Percentiles rank a stretch among this genome's conserved stretches.
Conservation (phyloP, 106 monocot genomes). For the Iris macrosiphon region DNA sequence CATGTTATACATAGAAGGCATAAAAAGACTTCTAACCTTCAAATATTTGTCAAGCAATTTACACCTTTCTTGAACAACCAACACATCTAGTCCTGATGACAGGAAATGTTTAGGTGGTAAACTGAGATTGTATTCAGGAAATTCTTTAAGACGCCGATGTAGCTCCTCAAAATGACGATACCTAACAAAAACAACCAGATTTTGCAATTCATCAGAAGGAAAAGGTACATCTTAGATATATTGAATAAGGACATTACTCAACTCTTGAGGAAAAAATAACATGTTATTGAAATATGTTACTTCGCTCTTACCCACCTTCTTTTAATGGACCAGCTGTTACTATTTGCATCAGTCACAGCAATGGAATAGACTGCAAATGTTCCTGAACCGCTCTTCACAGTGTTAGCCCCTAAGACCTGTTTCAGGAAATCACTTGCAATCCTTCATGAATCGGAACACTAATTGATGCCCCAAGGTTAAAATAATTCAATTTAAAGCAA, state of each 20-base stretch:
- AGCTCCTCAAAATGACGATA: slow-evolving; percentile 85
- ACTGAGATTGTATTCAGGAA: slow-evolving; percentile 62
- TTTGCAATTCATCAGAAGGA: slow-evolving; percentile 9
- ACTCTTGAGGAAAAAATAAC: background rate
- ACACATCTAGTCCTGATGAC: slow-evolving; percentile 77
- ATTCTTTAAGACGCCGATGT: slow-evolving; percentile 72
- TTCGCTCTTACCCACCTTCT: slow-evolving; percentile 36
- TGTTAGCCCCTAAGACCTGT: slow-evolving; percentile 65
- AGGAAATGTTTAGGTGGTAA: slow-evolving; percentile 92
- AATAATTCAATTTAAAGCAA: too few relatives aligned
- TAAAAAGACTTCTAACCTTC: too few relatives aligned
- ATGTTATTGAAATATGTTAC: background rate
- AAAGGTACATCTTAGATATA: background rate
- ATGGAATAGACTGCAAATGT: slow-evolving; percentile 75
- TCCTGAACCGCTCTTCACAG: slow-evolving; percentile 73
- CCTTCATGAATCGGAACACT: too few relatives aligned
- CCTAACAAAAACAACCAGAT: slow-evolving; percentile 21
- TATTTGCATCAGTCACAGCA: slow-evolving; percentile 65
- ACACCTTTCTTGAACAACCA: slow-evolving; percentile 85
- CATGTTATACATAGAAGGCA: too few relatives aligned
- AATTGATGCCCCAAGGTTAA: too few relatives aligned
- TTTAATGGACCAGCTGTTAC: slow-evolving; percentile 77
- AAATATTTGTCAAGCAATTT: slow-evolving; percentile 84
- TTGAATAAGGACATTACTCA: background rate
- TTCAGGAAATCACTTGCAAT: background rate